A percentile compares a stretch with the other conserved stretches of the same genome.
Conservation (phyloP, 768 basidiomycete genomes). For the Paxillus involutus region DNA sequence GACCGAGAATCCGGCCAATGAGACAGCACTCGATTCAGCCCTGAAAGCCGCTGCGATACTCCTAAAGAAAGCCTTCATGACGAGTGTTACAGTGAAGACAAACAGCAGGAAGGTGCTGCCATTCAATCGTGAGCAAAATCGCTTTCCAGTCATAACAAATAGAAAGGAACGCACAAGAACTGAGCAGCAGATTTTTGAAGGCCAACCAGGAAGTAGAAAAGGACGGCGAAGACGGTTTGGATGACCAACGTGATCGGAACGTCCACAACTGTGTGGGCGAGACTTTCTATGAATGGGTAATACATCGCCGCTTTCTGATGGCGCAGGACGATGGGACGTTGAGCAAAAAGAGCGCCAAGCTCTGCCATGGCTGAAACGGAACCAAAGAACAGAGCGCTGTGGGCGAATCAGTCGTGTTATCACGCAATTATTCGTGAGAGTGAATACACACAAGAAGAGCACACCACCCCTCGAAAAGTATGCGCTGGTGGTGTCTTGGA, state of each 20-base stretch:
- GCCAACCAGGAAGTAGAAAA: constrained; percentile 20
- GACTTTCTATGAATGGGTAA: constrained; percentile 45
- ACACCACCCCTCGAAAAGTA: constrained; percentile 66
- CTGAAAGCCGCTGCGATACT: constrained; percentile 55
- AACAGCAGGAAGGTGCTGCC: constrained; percentile 58
- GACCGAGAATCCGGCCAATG: constrained; percentile 31
- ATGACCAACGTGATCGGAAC: constrained; percentile 38
- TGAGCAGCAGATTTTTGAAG: constrained; percentile 18
- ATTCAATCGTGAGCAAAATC: constrained; percentile 39
- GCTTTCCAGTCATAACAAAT: constrained; percentile 8
- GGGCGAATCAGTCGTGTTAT: too few species aligned
- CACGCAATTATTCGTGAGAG: not conserved
- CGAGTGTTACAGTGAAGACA: constrained; percentile 49
- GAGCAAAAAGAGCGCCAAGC: constrained; percentile 44
- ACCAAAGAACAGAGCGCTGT: constrained; percentile 48
- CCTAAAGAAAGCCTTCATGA: constrained; percentile 79
- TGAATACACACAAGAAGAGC: constrained; percentile 62
- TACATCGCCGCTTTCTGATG: constrained; percentile 48
- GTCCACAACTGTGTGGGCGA: constrained; percentile 46
- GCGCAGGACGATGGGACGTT: constrained; percentile 42
- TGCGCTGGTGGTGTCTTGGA: constrained; percentile 34
- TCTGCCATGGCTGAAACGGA: constrained; percentile 55
- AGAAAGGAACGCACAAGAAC: constrained; percentile 14
- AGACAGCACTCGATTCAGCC: constrained; percentile 49
- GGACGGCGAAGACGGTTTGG: constrained; percentile 3